Percentiles rank a stretch among this genome's conserved stretches.
Evolutionary conservation across 75 land plant species (phyloP).

Genomic region (Selaginella tamariscina): DNA sequence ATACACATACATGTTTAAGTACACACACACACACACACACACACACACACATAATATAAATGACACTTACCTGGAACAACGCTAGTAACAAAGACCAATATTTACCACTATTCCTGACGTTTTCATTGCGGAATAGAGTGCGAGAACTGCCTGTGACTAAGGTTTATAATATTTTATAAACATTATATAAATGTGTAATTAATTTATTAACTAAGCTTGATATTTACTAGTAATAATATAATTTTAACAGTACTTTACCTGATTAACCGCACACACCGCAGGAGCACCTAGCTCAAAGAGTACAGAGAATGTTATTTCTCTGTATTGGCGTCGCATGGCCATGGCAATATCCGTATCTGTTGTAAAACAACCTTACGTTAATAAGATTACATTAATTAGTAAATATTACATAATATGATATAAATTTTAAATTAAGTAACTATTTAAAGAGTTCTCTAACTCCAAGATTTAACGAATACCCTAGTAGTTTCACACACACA

Average conservation of each 20-base stretch:
- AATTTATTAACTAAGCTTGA: too few relatives aligned
- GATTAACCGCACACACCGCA: conserved; percentile 83
- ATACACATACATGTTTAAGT: too few relatives aligned
- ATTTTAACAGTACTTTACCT: conserved; percentile 24
- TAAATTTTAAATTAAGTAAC: too few relatives aligned
- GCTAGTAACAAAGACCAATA: conserved; percentile 67
- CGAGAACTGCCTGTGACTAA: conserved; percentile 56
- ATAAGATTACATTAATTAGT: too few relatives aligned
- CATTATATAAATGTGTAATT: too few relatives aligned
- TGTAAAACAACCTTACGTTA: neutral
- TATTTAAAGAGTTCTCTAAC: too few relatives aligned
- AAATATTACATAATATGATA: too few relatives aligned
- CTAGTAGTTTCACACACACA: too few relatives aligned
- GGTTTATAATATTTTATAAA: too few relatives aligned
- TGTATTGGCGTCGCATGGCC: conserved; percentile 56
- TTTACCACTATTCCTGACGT: conserved; percentile 91
- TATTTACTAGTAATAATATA: too few relatives aligned
- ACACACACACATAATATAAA: conserved; percentile 16
- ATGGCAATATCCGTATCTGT: conserved; percentile 66
- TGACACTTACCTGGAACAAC: conserved; percentile 88
- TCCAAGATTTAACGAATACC: too few relatives aligned
- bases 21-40: neutral
- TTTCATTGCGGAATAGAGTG: conserved; percentile 61
- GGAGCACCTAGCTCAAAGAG: conserved; percentile 87
- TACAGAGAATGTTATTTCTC: conserved; percentile 47